Evolutionary conservation across 192 early-diverging fungal species (phyloP), one percentile per base, ranked within the genome.

Genomic region (Umbelopsis isabellina): DNA sequence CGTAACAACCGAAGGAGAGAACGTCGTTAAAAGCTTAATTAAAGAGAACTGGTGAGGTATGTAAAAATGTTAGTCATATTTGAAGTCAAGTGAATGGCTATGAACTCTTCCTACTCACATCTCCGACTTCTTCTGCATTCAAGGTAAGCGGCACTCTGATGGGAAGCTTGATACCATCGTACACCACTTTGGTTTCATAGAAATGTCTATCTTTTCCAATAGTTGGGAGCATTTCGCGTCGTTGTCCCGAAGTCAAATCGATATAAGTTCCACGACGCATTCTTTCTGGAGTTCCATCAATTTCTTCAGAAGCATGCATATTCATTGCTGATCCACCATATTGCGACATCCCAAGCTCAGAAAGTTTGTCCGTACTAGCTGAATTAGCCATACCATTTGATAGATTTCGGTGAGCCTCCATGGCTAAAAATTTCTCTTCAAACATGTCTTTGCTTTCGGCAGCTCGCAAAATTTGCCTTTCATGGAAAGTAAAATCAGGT

Each of bases 81-180:
- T 30, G 6, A 20, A 21, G 27, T 30, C 48, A 18, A 49, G 3
- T 6, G 0, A 10, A 49, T 49, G 15, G 15, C 10, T 52, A 27
- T 23, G 50, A 49, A 21, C 16, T 13, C 37, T 8, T 46, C 12
- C 15, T 6, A 81, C 86, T 73, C 87, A 93, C 92, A 77, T 97
- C 95, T 72, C 95, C 92, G 18, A 97, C 88, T 83, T 97, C 95
- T 71, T 94, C 95, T 1, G 90, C 86, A 69, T 91, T 94, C 41
- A 95, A 81, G 6, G 91, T 91, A 66, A 96, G 80, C 0, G 95
- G 95, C 16, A 97, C 91, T 55, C 91, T 80, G n/a, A 97, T 91
- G 6, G 93, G 91, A 22, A 96, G 82, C 75, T 91, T 94, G 69
- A 95, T 91, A 15, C 89, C 90, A 65, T 90, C 88, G 71, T 94